Conservation (phyloP, 805 yeast genomes). For the Yamadazyma phyllophila region DNA sequence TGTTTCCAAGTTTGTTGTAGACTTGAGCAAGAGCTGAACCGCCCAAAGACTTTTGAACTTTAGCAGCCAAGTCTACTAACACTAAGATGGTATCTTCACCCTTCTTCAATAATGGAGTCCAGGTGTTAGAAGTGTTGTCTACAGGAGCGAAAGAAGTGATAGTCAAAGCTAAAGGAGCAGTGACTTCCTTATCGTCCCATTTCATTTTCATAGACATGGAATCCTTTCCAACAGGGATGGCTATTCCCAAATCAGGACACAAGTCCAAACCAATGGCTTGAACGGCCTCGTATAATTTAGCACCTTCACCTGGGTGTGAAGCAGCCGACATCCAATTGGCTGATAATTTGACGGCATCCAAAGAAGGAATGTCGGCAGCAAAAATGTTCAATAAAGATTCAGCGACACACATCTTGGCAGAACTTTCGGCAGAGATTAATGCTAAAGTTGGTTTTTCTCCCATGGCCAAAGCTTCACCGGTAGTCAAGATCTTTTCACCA, state of each 20-base stretch:
- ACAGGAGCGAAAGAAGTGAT: constrained; percentile 93
- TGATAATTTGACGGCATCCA: constrained; percentile 77
- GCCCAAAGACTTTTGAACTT: constrained; percentile 60
- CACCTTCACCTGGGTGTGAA: constrained; percentile 90
- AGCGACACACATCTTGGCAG: constrained; percentile 94
- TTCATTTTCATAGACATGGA: constrained; percentile 99
- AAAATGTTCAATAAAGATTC: constrained; percentile 84
- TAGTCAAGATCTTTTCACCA: constrained; percentile 63
- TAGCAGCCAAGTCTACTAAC: constrained; percentile 73
- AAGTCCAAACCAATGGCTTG: constrained; percentile 92
- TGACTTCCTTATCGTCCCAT: constrained; percentile 90
- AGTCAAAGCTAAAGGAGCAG: constrained; percentile 90
- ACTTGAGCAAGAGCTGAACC: constrained; percentile 96
- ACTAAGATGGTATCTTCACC: constrained; percentile 61
- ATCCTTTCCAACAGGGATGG: constrained; percentile 98
- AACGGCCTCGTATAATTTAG: constrained; percentile 93
- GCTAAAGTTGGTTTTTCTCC: constrained; percentile 96
- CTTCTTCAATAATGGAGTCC: constrained; percentile 84
- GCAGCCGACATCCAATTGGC: constrained; percentile 99
- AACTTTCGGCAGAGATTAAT: constrained; percentile 80
- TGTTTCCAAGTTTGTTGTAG: constrained; percentile 79
- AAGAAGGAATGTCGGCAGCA: constrained; percentile 82
- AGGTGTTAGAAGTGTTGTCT: constrained; percentile 76
- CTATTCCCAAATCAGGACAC: constrained; percentile 87
- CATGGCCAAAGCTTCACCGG: constrained; percentile 98